These are phyloP conservation scores for Chytridium lagenaria DNA, from an alignment of 371 early-diverging fungal species.

Conservation along the genomic window DNA sequence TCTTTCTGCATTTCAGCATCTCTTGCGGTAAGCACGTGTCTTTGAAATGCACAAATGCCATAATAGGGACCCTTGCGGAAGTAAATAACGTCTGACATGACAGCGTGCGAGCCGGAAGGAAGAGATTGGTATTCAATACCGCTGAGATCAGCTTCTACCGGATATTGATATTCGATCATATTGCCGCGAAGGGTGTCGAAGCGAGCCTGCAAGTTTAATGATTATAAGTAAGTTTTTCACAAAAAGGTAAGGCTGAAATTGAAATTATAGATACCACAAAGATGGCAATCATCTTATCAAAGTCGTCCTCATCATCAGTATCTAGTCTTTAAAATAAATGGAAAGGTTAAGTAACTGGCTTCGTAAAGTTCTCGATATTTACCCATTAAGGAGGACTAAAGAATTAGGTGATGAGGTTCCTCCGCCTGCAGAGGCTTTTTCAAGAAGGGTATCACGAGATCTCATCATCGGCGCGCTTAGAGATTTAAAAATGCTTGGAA, in stretches of 20 bases:
- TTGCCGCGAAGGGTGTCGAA: conserved; percentile 34
- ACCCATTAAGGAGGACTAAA: conserved; percentile 10
- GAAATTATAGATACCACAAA: conserved; percentile 1
- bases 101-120: conserved; percentile 30
- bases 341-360: not conserved
- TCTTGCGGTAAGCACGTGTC: conserved; percentile 11
- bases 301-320: conserved; percentile 20
- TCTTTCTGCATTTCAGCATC: conserved; percentile 23
- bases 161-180: conserved; percentile 35
- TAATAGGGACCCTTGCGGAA: conserved; percentile 20
- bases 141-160: conserved; percentile 16
- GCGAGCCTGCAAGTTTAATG: conserved; percentile 27
- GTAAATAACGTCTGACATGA: conserved; percentile 27
- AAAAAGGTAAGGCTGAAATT: not conserved
- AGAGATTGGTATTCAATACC: conserved; percentile 32
- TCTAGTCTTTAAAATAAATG: not conserved
- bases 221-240: not conserved
- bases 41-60: conserved; percentile 22
- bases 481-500: conserved; percentile 15
- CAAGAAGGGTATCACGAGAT: not conserved
- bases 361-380: not conserved
- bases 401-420: not conserved
- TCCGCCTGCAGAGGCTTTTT: conserved; percentile 11
- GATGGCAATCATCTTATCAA: conserved; percentile 9
- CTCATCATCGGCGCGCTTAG: conserved; percentile 11